Percentiles rank a stretch among this genome's conserved stretches.
These are phyloP conservation scores for Penicillium steckii DNA, from an alignment of 495 filamentous ascomycete genomes.

Conservation along the genomic window DNA sequence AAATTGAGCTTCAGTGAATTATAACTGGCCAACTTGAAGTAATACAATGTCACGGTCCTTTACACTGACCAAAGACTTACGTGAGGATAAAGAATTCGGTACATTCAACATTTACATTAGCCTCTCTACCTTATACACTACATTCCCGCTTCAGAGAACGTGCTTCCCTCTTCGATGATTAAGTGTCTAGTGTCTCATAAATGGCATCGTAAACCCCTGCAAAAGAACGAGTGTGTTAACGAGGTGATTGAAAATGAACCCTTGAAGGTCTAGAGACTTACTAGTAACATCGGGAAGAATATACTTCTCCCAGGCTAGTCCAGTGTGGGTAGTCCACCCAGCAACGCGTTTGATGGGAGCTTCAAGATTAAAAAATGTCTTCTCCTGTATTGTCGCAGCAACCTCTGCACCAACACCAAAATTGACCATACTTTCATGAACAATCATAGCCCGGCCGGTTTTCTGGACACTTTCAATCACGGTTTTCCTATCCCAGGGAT, in stretches of 20 bases:
- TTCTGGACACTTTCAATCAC: constrained; percentile 83
- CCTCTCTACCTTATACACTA: not conserved
- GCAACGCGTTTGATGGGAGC: constrained; percentile 91
- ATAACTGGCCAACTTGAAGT: too few species aligned
- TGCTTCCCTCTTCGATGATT: not conserved
- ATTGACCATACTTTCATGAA: constrained; percentile 96
- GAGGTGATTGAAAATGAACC: not conserved
- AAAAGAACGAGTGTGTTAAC: not conserved
- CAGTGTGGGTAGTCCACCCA: constrained; percentile 89
- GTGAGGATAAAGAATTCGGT: too few species aligned
- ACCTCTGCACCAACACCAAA: constrained; percentile 93
- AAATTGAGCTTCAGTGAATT: too few species aligned
- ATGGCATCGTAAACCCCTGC: constrained; percentile 7
- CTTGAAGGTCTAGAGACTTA: constrained; percentile 50
- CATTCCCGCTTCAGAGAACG: not conserved
- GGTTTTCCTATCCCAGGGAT: constrained; percentile 90
- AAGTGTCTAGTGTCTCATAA: not conserved
- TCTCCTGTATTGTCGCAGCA: constrained; percentile 86
- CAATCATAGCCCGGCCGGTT: constrained; percentile 86
- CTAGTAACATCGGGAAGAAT: constrained; percentile 87
- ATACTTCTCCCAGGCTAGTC: constrained; percentile 79
- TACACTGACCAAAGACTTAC: too few species aligned
- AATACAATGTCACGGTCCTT: too few species aligned
- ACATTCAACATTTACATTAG: too few species aligned
- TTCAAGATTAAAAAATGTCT: constrained; percentile 82